phyloP scores from a whole-genome alignment of 2,329 filamentous ascomycete species.

The Paracamarosporium sp. region DNA sequence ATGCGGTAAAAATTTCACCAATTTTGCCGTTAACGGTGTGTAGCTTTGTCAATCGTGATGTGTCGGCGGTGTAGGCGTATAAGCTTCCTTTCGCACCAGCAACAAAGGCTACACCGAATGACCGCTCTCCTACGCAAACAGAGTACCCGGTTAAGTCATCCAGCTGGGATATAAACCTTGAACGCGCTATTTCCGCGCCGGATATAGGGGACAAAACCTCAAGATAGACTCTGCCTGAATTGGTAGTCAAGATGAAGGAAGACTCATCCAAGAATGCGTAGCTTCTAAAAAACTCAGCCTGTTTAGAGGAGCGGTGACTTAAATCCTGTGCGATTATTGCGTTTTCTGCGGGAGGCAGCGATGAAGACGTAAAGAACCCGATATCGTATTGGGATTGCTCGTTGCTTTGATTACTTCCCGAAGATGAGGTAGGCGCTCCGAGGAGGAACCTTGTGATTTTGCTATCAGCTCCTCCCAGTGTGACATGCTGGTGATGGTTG shows the following conservation, averaged over 20 bases:
- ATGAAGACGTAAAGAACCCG: slow-evolving; percentile 27
- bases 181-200: slow-evolving; percentile 10
- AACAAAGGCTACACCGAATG: slow-evolving; percentile 51
- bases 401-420: background rate
- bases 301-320: slow-evolving; percentile 28
- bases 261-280: slow-evolving; percentile 68
- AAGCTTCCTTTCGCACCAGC: slow-evolving; percentile 55
- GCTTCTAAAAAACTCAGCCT: slow-evolving; percentile 58
- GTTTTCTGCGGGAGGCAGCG: background rate
- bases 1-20: slow-evolving; percentile 46
- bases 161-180: slow-evolving; percentile 37
- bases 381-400: slow-evolving; percentile 30
- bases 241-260: slow-evolving; percentile 64
- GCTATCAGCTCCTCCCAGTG: slow-evolving; percentile 80
- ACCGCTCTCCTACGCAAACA: slow-evolving; percentile 48
- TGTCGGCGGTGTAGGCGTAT: slow-evolving; percentile 42
- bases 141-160: slow-evolving; percentile 57
- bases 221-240: slow-evolving; percentile 63
- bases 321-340: background rate
- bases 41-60: slow-evolving; percentile 29
- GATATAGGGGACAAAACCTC: slow-evolving; percentile 17
- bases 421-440: background rate
- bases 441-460: slow-evolving; percentile 51
- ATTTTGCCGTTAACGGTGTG: slow-evolving; percentile 46
- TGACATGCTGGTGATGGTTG: slow-evolving; percentile 18